Evolutionary conservation across 2,329 filamentous ascomycete genomes (phyloP), one percentile per base, ranked within the genome.

Genomic region (Ceratocystis lukuohia): DNA sequence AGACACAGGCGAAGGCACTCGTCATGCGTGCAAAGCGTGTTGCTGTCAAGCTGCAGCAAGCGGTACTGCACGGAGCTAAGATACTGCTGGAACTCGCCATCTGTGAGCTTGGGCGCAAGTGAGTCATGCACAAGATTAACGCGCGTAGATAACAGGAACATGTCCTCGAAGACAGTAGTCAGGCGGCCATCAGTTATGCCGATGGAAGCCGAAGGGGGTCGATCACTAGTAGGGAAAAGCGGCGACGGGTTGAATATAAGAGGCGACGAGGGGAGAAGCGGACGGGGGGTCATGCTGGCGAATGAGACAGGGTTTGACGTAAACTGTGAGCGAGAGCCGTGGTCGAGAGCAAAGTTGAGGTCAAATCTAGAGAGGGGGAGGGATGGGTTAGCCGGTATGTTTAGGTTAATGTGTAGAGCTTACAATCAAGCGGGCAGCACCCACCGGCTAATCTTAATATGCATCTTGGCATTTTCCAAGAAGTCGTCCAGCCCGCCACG

Each of bases 151-250:
- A 68, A 50, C 17, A 68, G 2, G 37, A 53, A 65, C 66, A 68
- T 68, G 64, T 68, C 66, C 50, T 68, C 66, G 41, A 65, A 68
- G 28, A 68, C 64, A 3, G 64, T 68, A n/a, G 62, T 44, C n/a
- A 68, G 50, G 3, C 66, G 63, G 17, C 61, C 53, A 12, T 68
- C 66, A 3, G 61, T 48, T 25, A 68, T 68, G 41, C 45, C 30
- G 15, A 65, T 61, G 25, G 63, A 44, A 8, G 53, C 45, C 8
- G 48, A 37, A 4, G 66, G 66, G 5, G 66, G 62, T 6, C 28
- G 41, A 15, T 64, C 45, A 15, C 41, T 20, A 7, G 53, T 63
- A 30, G 57, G 46, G 25, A 25, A 41, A 2, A 20, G 59, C 17
- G 45, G 46, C 17, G 41, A 37, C 4, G 25, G 37, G 46, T 33